Percentiles rank a stretch among this genome's conserved stretches.
Conservation (phyloP, 345 rosid genomes). For the Lepidium sativum region DNA sequence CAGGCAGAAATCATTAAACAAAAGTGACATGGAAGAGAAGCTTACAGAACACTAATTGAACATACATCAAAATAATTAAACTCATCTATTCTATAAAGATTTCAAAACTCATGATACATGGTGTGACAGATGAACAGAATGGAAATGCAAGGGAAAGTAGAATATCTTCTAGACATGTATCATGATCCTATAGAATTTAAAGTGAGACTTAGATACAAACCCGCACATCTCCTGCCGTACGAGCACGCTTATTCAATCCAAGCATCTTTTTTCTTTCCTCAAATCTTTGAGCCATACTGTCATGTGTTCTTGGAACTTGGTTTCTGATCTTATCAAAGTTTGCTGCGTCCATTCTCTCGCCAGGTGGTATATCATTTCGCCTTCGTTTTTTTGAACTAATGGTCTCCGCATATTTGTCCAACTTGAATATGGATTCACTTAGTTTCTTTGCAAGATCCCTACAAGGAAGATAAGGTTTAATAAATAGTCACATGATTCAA, state of each 20-base stretch:
- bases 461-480: slow-evolving; percentile 19
- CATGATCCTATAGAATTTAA: not conserved
- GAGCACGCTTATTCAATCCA: slow-evolving; percentile 76
- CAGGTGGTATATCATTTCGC: slow-evolving; percentile 42
- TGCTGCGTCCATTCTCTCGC: slow-evolving; percentile 54
- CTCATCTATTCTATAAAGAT: not conserved
- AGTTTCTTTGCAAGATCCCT: slow-evolving; percentile 73
- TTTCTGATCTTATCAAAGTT: slow-evolving; percentile 48
- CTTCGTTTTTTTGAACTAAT: slow-evolving; percentile 71
- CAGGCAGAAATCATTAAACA: slow-evolving; percentile 8
- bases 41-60: not conserved
- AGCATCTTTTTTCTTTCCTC: slow-evolving; percentile 67
- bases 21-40: slow-evolving; percentile 2
- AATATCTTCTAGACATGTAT: not conserved
- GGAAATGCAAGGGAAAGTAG: not conserved
- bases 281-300: slow-evolving; percentile 45
- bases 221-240: slow-evolving; percentile 65
- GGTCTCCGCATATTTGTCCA: slow-evolving; percentile 67
- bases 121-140: not conserved
- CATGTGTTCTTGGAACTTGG: slow-evolving; percentile 63
- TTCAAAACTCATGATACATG: not conserved
- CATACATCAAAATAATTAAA: not conserved
- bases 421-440: slow-evolving; percentile 50
- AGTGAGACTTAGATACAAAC: slow-evolving; percentile 43
- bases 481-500: not conserved